Base-by-base conservation (phyloP, 495 filamentous ascomycete genomes). In the Cladorrhinum samala region DNA sequence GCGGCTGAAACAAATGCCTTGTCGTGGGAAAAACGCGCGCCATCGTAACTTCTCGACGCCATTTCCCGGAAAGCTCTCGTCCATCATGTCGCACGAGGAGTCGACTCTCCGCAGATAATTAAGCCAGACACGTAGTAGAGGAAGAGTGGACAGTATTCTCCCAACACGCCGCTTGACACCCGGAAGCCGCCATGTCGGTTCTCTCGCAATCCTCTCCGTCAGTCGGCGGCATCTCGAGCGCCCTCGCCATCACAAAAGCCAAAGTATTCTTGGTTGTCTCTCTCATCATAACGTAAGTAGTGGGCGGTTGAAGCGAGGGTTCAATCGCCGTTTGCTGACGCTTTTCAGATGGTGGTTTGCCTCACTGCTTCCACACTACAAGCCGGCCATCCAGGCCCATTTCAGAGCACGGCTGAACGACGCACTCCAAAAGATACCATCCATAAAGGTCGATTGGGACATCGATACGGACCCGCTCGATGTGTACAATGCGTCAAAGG, bases 401-500 rank as follows among this genome's bases (percentile, higher is more conserved):
- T 59, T 72, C 46, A 60, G 56, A 40, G 62, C 68, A 17, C 56
- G 65, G 40, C 53, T 73, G 21, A 61, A 64, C 42, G 68, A 68
- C 47, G 65, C 70, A 13, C 59, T 67, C 24, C 66, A 69, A 49
- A 67, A 66, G 49, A 54, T 74, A 8, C 69, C 73, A 2, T 59
- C 62, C 20, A 58, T 75, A 44, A 72, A 72, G 52, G 58, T 74
- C 14, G 68, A 73, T 57, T 75, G 67, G 68, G 57, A 67, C 49
- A 23, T 52, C 17, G 50, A 50, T 9, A 42, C 49, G 8, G 67
- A 74, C 53, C 65, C 68, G 23, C 64, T 64, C 40, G 53, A 46
- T n/a, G 64, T 66, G 33, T 77, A 68, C 62, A 77, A 77, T 53
- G 49, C 64, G 39, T 71, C 71, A 14, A 78, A 77, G 56, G 57